phyloP scores from a whole-genome alignment of 2,329 filamentous ascomycete genomes.

The Monosporascus sp. region DNA sequence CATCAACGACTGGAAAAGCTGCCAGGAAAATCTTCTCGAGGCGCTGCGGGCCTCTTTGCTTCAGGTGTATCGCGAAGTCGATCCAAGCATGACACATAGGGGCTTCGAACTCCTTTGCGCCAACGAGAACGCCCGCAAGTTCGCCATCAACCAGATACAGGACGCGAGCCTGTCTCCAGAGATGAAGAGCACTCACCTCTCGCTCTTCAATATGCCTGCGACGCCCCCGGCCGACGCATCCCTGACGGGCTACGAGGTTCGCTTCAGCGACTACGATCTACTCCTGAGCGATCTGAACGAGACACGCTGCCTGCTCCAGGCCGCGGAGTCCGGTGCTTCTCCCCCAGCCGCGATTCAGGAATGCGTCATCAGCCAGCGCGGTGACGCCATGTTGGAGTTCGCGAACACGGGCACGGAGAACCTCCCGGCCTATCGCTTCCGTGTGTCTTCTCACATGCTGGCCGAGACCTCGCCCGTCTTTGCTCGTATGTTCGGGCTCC shows the following conservation, averaged over 20 bases:
- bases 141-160: slow-evolving; percentile 41
- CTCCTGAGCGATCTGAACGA: slow-evolving; percentile 37
- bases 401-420: slow-evolving; percentile 34
- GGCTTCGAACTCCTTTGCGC: slow-evolving; percentile 39
- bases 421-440: slow-evolving; percentile 40
- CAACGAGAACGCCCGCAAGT: slow-evolving; percentile 36
- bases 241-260: slow-evolving; percentile 40
- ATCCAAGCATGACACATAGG: slow-evolving; percentile 36
- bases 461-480: slow-evolving; percentile 49
- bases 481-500: slow-evolving; percentile 37
- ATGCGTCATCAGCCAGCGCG: slow-evolving; percentile 36
- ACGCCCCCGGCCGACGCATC: slow-evolving; percentile 40
- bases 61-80: slow-evolving; percentile 41
- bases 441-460: slow-evolving; percentile 46
- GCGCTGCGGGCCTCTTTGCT: slow-evolving; percentile 36
- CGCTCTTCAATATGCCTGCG: slow-evolving; percentile 24
- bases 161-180: slow-evolving; percentile 26
- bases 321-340: slow-evolving; percentile 35
- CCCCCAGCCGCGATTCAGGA: slow-evolving; percentile 36
- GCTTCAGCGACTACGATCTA: slow-evolving; percentile 42
- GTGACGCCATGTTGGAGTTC: slow-evolving; percentile 49
- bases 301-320: slow-evolving; percentile 35
- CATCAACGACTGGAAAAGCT: slow-evolving; percentile 40
- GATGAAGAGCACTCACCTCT: slow-evolving; percentile 18
- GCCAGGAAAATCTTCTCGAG: slow-evolving; percentile 36